A percentile compares a stretch with the other conserved stretches of the same genome.
Evolutionary conservation across 2,329 filamentous ascomycete species (phyloP).

Genomic region (Epichloe sibirici): DNA sequence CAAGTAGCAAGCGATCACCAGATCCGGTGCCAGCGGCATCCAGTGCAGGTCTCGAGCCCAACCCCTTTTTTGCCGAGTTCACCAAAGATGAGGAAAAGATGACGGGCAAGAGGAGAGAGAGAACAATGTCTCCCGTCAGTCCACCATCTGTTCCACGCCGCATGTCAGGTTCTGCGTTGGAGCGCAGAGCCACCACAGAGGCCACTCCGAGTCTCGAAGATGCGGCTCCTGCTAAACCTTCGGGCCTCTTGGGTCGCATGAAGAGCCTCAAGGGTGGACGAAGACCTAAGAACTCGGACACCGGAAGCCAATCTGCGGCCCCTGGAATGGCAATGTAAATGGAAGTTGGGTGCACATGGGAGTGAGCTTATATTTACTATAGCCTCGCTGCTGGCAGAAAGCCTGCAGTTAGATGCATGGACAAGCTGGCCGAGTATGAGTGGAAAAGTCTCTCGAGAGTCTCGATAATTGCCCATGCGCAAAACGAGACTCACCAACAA

Average conservation of each 20-base stretch:
- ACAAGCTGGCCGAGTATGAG: not conserved
- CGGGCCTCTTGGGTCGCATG: conserved; percentile 65
- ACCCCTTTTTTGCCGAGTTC: conserved; percentile 79
- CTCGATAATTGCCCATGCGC: not conserved
- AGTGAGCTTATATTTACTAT: not conserved
- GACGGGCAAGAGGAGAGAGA: conserved; percentile 28
- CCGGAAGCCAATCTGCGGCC: conserved; percentile 2
- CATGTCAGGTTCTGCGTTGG: conserved; percentile 33
- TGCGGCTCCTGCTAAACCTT: conserved; percentile 31
- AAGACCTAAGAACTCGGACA: conserved; percentile 20
- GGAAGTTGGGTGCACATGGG: conserved; percentile 16
- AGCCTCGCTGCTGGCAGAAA: not conserved
- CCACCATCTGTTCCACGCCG: conserved; percentile 37
- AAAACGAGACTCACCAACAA: too few relatives aligned
- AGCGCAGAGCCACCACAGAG: conserved; percentile 55
- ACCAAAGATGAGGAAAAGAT: conserved; percentile 42
- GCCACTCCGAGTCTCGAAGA: conserved; percentile 27
- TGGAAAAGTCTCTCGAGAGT: not conserved
- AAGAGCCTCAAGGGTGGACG: conserved; percentile 69
- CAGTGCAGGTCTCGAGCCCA: conserved; percentile 31
- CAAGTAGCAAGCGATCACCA: conserved; percentile 29
- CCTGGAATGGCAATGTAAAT: conserved; percentile 27
- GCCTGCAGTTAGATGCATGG: not conserved
- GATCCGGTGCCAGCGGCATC: conserved; percentile 22
- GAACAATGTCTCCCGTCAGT: conserved; percentile 38